Evolutionary conservation across 768 basidiomycete genomes (phyloP).

Genomic region (Suillus occidentalis): DNA sequence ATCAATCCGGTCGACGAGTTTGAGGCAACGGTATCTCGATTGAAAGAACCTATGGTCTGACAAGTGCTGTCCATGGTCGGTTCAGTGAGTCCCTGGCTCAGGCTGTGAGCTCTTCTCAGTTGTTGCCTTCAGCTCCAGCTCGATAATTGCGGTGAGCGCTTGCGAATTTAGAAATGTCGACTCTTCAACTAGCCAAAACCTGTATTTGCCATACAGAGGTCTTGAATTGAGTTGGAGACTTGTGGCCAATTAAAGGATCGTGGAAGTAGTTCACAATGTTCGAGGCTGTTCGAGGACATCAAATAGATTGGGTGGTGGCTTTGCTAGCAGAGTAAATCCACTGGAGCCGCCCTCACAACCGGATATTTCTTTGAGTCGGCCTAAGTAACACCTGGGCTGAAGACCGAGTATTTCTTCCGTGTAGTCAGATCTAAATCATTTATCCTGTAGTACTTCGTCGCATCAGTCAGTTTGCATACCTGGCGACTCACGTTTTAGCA

Average conservation of each 20-base stretch:
- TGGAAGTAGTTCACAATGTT: constrained; percentile 13
- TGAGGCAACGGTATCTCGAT: not conserved
- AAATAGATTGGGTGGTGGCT: constrained; percentile 5
- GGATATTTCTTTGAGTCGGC: constrained; percentile 46
- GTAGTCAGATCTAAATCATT: constrained; percentile 62
- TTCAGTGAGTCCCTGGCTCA: not conserved
- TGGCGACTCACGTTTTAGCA: constrained; percentile 42
- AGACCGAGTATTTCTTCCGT: constrained; percentile 34
- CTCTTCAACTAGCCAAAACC: not conserved
- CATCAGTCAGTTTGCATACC: not conserved
- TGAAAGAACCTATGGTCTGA: not conserved
- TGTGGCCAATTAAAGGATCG: not conserved
- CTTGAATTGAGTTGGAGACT: not conserved
- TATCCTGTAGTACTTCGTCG: constrained; percentile 67
- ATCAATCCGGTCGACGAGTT: not conserved
- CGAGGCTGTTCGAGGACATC: constrained; percentile 19
- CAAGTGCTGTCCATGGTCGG: not conserved
- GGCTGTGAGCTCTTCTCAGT: not conserved
- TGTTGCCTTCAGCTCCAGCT: not conserved
- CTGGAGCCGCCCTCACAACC: constrained; percentile 48
- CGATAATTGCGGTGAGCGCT: not conserved
- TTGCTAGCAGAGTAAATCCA: constrained; percentile 32
- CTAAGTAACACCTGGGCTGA: constrained; percentile 26
- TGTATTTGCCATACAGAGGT: not conserved
- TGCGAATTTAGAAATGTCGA: not conserved